Conservation (phyloP, 495 filamentous ascomycete species). For the Xylaria sp. region DNA sequence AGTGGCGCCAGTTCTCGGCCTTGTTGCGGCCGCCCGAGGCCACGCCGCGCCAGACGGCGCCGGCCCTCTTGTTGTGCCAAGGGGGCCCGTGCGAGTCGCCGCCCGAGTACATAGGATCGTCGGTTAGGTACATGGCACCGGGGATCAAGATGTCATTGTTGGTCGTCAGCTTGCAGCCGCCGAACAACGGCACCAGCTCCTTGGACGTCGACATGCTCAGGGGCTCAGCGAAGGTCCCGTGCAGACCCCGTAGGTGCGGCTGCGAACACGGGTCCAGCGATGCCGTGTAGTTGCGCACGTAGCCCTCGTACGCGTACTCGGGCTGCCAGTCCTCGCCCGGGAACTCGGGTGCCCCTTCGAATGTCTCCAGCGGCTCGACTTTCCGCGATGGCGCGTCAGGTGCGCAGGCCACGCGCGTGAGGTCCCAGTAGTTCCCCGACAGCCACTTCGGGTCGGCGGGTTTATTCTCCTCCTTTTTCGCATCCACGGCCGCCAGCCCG, state of each 20-base stretch:
- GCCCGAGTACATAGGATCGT: conserved; percentile 66
- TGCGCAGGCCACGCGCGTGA: conserved; percentile 57
- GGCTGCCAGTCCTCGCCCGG: conserved; percentile 34
- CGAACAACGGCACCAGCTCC: conserved; percentile 73
- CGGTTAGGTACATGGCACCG: conserved; percentile 75
- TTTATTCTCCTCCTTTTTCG: conserved; percentile 26
- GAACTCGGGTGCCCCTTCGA: conserved; percentile 44
- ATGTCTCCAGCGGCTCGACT: conserved; percentile 47
- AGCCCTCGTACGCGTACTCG: conserved; percentile 52
- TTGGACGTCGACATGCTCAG: conserved; percentile 61
- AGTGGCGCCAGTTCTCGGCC: conserved; percentile 67
- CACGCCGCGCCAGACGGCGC: conserved; percentile 72
- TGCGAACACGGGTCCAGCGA: conserved; percentile 67
- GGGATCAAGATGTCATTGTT: conserved; percentile 87
- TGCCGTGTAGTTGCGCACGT: conserved; percentile 68
- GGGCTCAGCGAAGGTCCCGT: conserved; percentile 75
- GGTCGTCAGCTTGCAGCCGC: conserved; percentile 75
- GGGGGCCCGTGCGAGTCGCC: conserved; percentile 54
- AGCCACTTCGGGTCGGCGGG: conserved; percentile 41
- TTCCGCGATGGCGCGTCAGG: conserved; percentile 62
- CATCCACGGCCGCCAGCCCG: conserved; percentile 43
- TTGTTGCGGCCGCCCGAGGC: conserved; percentile 72
- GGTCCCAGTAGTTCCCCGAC: conserved; percentile 42
- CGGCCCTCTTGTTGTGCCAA: conserved; percentile 64
- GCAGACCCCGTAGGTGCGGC: conserved; percentile 62